Evolutionary conservation across 495 filamentous ascomycete species (phyloP).

Genomic region (Bombardia bombarda): DNA sequence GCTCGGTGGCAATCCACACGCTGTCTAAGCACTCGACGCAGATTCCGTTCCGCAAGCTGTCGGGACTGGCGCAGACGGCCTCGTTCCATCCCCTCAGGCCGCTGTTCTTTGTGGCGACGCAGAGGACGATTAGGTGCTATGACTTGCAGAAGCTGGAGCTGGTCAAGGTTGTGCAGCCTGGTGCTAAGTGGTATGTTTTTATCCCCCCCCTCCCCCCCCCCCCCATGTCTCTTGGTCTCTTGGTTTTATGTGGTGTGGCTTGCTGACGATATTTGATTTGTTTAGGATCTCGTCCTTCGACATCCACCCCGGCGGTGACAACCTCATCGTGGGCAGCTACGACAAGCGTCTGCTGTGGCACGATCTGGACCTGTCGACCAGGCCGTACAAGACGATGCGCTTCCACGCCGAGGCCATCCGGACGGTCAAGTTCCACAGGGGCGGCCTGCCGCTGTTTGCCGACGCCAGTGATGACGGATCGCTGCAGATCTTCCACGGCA

Average conservation of each 20-base stretch:
- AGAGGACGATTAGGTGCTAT: slow-evolving; percentile 83
- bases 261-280: no score
- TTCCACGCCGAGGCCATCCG: slow-evolving; percentile 91
- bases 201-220: neutral
- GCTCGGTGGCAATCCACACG: slow-evolving; percentile 92
- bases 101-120: slow-evolving; percentile 92
- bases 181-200: slow-evolving; percentile 50
- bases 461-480: slow-evolving; percentile 91
- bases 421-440: slow-evolving; percentile 75
- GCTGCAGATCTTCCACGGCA: slow-evolving; percentile 93
- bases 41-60: slow-evolving; percentile 82
- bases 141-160: slow-evolving; percentile 84
- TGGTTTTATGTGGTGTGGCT: no score
- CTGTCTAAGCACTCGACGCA: slow-evolving; percentile 91
- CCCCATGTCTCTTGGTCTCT: no score
- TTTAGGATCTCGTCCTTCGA: slow-evolving; percentile 93
- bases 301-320: slow-evolving; percentile 87
- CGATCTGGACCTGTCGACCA: slow-evolving; percentile 82
- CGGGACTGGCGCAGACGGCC: slow-evolving; percentile 77
- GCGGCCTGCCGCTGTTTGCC: slow-evolving; percentile 80
- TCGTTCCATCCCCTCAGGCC: slow-evolving; percentile 92
- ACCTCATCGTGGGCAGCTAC: slow-evolving; percentile 88
- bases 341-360: slow-evolving; percentile 94
- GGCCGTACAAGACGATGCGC: slow-evolving; percentile 90
- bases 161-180: slow-evolving; percentile 84